Evolutionary conservation across 345 rosid species (phyloP).

Genomic region (Salix brachista): DNA sequence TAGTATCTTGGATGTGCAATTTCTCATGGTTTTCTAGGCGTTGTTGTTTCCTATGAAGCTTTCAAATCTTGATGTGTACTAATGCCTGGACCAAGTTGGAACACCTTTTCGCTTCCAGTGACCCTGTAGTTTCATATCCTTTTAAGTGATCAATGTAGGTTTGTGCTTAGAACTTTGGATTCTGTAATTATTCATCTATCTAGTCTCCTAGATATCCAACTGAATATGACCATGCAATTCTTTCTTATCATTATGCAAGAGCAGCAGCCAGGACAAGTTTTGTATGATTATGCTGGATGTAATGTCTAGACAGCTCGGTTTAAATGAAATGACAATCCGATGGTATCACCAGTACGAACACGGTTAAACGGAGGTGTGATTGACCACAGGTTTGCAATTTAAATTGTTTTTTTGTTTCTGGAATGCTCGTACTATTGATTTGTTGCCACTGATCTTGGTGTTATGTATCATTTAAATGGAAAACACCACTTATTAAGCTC

Average conservation of each 20-base stretch:
- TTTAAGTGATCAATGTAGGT: neutral
- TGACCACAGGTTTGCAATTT: neutral
- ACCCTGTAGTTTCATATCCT: neutral
- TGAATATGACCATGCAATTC: neutral
- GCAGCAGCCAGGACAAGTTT: neutral
- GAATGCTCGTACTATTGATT: neutral
- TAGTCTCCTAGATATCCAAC: neutral
- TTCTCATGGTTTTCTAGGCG: neutral
- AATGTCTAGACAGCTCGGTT: neutral
- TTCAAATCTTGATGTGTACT: neutral
- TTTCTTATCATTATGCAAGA: neutral
- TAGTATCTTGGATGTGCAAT: neutral
- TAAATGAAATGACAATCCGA: neutral
- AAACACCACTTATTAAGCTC: neutral
- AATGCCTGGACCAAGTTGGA: neutral
- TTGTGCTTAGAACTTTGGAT: neutral
- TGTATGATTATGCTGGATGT: neutral
- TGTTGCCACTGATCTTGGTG: neutral
- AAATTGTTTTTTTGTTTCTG: neutral
- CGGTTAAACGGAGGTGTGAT: neutral
- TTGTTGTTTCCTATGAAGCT: constrained; percentile 17
- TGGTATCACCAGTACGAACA: neutral
- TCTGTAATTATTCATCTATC: neutral
- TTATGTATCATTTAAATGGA: neutral
- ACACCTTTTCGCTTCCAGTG: neutral